Evolutionary conservation across 129 eudicot species (phyloP).

Genomic region (Artemisia tridentata): DNA sequence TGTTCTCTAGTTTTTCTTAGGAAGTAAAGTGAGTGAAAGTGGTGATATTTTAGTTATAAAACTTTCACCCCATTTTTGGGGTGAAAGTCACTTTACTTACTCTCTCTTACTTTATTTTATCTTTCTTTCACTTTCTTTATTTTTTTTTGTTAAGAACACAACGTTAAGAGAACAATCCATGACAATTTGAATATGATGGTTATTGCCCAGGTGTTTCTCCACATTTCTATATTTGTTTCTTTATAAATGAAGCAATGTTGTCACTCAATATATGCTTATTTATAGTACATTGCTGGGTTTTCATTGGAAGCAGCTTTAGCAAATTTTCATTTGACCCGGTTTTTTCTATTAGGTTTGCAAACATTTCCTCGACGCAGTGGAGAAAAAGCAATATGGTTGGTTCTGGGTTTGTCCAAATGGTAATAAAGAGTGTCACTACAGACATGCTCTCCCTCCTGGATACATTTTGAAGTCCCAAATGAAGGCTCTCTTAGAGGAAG

Average conservation of each 20-base stretch:
- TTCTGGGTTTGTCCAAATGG: conserved; percentile 96
- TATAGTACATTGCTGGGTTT: not conserved
- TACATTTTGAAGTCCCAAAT: conserved; percentile 82
- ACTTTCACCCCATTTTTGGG: too few relatives aligned
- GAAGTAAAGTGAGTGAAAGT: too few relatives aligned
- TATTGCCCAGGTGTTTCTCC: not conserved
- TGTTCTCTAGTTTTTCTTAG: too few relatives aligned
- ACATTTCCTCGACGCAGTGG: conserved; percentile 86
- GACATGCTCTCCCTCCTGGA: conserved; percentile 97
- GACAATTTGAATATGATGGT: not conserved
- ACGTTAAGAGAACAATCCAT: not conserved
- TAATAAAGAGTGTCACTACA: conserved; percentile 79
- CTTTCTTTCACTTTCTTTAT: too few relatives aligned
- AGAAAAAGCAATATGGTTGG: conserved; percentile 94
- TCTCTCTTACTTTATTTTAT: too few relatives aligned
- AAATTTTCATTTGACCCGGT: conserved; percentile 7
- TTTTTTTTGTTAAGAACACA: too few relatives aligned
- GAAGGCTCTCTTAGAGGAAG: conserved; percentile 94
- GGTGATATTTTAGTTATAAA: too few relatives aligned
- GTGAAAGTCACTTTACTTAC: too few relatives aligned
- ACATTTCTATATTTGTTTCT: not conserved
- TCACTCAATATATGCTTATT: not conserved
- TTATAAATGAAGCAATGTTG: too few relatives aligned
- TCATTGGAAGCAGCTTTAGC: conserved; percentile 8
- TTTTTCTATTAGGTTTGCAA: conserved; percentile 60